Evolutionary conservation across 257 asterid species (phyloP), one percentile per base, ranked within the genome.

Genomic region (Lavandula angustifolia): DNA sequence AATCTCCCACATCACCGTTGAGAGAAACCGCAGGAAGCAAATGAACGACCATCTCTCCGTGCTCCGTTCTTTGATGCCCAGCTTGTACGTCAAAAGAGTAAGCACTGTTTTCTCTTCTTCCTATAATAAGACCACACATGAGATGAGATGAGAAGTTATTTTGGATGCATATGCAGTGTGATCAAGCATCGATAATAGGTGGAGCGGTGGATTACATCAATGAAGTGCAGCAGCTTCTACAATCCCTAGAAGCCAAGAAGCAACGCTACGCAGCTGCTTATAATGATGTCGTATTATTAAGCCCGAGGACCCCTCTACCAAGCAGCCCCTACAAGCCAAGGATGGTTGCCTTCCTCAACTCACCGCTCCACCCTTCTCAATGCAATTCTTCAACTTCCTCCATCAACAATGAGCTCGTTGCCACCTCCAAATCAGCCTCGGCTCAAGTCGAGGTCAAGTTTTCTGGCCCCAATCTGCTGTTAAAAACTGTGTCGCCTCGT

Each of bases 371-470:
- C 17, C 82, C 86, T 8, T 83, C 91, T 16, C 91, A 86, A 0
- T 66, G 83, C 16, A 71, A 82, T 4, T 80, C 88, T 1, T 64
- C 87, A 0, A 40, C 82, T 14, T 73, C 83, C 11, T 69, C 81
- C 34, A 64, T 75, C 0, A 77, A 84, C 70, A 88, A 88, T 18
- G 96, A 92, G 71, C 95, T 92, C 1, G 96, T 83, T 13, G 98
- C 89, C 1, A 82, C 77, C 67, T 82, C 91, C 0, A 88, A 80
- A 60, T 88, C 98, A 1, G 76, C 81, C 0, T 14, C 79, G 9
- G 98, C 98, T 0, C 84, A 92, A 1, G 95, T 92, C 3, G 96
- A 88, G 74, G 98, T 92, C 5, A 92, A 88, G 75, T 92, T 92
- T 60, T 72, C 94, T 0, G 95, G 95, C 27, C 80, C 92, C 0